Evolutionary conservation across 2,329 filamentous ascomycete species (phyloP), one percentile per base, ranked within the genome.

Genomic region (Aspergillus aculeatinus): DNA sequence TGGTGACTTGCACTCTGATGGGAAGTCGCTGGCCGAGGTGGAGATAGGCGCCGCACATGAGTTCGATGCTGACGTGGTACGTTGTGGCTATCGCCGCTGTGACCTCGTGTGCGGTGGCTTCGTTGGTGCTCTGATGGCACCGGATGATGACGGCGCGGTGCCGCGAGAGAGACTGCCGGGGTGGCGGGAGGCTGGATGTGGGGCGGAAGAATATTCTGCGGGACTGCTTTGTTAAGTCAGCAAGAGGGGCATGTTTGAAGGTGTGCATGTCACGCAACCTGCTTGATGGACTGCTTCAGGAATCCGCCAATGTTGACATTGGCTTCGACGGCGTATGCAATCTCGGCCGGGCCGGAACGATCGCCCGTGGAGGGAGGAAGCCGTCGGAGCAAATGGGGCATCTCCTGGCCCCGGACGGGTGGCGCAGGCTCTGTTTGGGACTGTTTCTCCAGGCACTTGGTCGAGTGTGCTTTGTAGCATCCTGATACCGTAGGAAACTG

Each of bases 41-140:
- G 25, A 68, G 60, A 27, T 42, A 66, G 1, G 63, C 61, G 14
- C 65, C 65, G 19, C 67, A 57, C 12, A 53, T 51, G 2, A 67
- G 60, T 14, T 59, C 48, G 16, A 49, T 48, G 5, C 60, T 23
- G 35, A 52, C 33, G 11, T 35, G 33, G 14, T 35, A 35, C 33
- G 33, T 35, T 16, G 11, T 35, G 12, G 33, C 33, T 35, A 35
- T 35, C 33, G 33, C 33, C 33, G 33, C 33, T 10, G 33, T 35
- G 1, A 5, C 33, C 33, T 35, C 33, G 1, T 16, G 33, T 5
- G 29, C 39, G 19, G 42, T 12, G 23, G 35, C 2, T 39, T 16
- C 4, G 27, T 49, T 49, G 51, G 2, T 35, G 33, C 33, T 35
- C 12, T 35, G 33, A 35, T 35, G 33, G 33, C 33, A 35, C 9